Conservation (phyloP, 2,329 filamentous ascomycete genomes). For the Botryotinia calthae region DNA sequence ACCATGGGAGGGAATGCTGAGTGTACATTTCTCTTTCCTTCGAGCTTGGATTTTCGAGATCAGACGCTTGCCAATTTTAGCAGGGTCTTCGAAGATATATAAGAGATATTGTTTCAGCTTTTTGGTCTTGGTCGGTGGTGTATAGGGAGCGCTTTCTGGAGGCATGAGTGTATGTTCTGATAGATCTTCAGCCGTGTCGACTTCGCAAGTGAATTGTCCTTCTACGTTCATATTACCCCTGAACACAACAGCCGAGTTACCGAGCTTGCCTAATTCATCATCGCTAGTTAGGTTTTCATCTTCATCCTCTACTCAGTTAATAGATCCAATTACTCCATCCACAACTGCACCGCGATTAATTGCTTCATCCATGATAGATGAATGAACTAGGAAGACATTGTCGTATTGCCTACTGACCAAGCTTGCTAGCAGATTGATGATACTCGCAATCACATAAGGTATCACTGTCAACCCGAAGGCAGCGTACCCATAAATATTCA, state of each 20-base stretch:
- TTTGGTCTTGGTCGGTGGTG: not conserved
- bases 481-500: not conserved
- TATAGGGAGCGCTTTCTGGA: not conserved
- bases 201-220: not conserved
- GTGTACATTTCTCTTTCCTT: not conserved
- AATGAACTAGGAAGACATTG: not conserved
- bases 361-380: not conserved
- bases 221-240: not conserved
- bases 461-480: not conserved
- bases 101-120: not conserved
- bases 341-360: not conserved
- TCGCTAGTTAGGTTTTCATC: not conserved
- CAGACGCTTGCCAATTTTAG: not conserved
- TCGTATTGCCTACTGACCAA: not conserved
- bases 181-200: not conserved
- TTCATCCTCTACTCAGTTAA: not conserved
- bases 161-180: not conserved
- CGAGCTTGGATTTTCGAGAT: not conserved
- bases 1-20: not conserved
- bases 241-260: not conserved
- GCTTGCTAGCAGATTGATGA: not conserved
- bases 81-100: not conserved
- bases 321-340: not conserved
- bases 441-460: not conserved
- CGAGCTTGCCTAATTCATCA: constrained; percentile 4